These are phyloP conservation scores for Phytophthora capsici DNA, from an alignment of 352 stramenopile species.

Conservation along the genomic window DNA sequence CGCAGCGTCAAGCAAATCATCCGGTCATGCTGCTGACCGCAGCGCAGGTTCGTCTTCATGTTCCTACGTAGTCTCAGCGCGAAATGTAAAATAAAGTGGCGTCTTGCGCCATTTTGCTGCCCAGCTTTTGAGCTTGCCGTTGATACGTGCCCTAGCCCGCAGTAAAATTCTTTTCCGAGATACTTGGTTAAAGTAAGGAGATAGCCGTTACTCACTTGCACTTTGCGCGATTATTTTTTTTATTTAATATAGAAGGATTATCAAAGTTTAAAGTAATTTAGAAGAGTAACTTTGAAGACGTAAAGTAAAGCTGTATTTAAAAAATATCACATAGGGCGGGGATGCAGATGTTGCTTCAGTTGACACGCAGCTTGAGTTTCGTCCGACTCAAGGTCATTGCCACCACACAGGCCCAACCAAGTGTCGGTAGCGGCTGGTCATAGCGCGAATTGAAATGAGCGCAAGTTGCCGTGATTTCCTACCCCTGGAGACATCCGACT, in stretches of 20 bases:
- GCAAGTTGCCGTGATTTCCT: neutral
- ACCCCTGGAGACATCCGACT: constrained; percentile 15
- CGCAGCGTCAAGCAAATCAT: constrained; percentile 59
- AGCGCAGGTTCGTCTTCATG: constrained; percentile 27
- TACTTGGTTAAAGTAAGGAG: neutral
- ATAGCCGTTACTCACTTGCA: neutral
- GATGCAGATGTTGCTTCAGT: neutral
- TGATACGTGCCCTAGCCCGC: constrained; percentile 3
- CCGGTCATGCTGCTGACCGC: constrained; percentile 44
- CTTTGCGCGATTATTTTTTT: neutral
- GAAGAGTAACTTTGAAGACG: no score
- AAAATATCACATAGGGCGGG: neutral
- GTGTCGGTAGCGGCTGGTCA: neutral
- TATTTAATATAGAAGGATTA: neutral
- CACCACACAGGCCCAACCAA: neutral
- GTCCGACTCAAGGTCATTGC: neutral
- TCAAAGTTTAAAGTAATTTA: neutral
- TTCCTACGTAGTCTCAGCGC: neutral
- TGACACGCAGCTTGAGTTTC: neutral
- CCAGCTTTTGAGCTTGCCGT: constrained; percentile 6
- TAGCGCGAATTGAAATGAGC: neutral
- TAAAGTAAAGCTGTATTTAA: neutral
- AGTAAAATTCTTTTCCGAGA: constrained; percentile 3
- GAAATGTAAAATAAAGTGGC: constrained; percentile 26
- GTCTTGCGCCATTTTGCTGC: neutral